Percentiles rank a stretch among this genome's conserved stretches.
phyloP scores from a whole-genome alignment of 23 red algal species.

The Gracilaria domingensis region DNA sequence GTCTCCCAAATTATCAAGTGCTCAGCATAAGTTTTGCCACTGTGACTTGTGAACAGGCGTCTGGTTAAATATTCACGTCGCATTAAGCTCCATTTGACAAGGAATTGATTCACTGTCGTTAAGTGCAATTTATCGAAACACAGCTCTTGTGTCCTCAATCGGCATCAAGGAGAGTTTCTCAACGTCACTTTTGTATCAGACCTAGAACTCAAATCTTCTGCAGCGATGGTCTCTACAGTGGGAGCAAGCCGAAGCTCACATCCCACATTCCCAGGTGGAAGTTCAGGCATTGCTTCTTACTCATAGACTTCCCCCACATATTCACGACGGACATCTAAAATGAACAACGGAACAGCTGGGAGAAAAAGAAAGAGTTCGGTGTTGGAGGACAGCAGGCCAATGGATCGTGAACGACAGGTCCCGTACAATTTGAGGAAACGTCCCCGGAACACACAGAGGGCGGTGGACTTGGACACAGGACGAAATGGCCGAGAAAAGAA shows the following conservation, averaged over 20 bases:
- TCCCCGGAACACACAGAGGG: not conserved
- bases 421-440: slow-evolving; percentile 39
- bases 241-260: not conserved
- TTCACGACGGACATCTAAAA: not conserved
- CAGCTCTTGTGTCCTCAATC: not conserved
- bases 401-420: not conserved
- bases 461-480: not conserved
- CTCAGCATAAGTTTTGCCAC: not conserved
- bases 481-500: not conserved
- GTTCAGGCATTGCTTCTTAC: not conserved
- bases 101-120: slow-evolving; percentile 11
- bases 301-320: not conserved
- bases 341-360: not conserved
- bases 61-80: slow-evolving; percentile 8
- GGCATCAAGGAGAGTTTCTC: not conserved
- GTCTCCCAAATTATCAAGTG: not conserved
- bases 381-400: not conserved
- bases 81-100: not conserved
- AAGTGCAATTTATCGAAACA: not conserved
- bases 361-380: not conserved
- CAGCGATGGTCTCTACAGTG: not conserved
- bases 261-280: not conserved
- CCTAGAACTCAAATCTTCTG: not conserved
- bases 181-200: not conserved
- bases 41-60: not conserved